Conservation (phyloP, 2,329 filamentous ascomycete genomes). For the Trichoderma guizhouense region DNA sequence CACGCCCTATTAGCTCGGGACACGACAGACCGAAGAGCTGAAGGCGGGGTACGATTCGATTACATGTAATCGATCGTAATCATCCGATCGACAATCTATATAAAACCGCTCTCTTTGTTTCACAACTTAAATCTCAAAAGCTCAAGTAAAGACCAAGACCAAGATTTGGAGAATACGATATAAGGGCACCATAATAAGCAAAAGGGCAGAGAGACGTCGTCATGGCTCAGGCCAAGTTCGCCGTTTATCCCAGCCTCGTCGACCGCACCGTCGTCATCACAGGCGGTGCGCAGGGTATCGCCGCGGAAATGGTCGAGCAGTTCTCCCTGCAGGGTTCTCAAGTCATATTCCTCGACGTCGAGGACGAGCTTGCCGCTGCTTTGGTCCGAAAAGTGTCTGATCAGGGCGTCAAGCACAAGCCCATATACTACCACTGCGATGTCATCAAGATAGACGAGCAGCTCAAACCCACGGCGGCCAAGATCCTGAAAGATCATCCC, state of each 20-base stretch:
- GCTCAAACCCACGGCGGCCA: conserved; percentile 33
- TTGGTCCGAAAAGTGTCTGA: conserved; percentile 28
- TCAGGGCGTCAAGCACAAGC: conserved; percentile 24
- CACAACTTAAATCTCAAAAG: not conserved
- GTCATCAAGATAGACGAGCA: conserved; percentile 35
- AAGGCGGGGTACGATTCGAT: conserved; percentile 6
- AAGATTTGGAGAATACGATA: not conserved
- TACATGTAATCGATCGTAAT: not conserved
- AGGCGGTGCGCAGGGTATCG: conserved; percentile 47
- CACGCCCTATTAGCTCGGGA: not conserved
- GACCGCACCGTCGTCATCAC: conserved; percentile 42
- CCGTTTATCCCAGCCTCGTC: conserved; percentile 41
- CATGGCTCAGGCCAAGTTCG: conserved; percentile 23
- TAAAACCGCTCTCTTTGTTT: not conserved
- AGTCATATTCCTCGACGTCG: conserved; percentile 42
- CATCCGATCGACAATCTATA: not conserved
- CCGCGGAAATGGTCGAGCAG: conserved; percentile 41
- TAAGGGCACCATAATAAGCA: not conserved
- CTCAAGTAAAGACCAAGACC: not conserved
- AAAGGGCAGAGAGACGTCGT: not conserved
- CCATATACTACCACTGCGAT: conserved; percentile 42
- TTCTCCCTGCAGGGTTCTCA: conserved; percentile 44
- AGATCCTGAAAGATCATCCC: conserved; percentile 29
- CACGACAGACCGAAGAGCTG: not conserved
- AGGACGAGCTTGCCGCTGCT: conserved; percentile 17